Evolutionary conservation across 1,284 basidiomycete genomes (phyloP).

Genomic region (Cronartium ribicola): DNA sequence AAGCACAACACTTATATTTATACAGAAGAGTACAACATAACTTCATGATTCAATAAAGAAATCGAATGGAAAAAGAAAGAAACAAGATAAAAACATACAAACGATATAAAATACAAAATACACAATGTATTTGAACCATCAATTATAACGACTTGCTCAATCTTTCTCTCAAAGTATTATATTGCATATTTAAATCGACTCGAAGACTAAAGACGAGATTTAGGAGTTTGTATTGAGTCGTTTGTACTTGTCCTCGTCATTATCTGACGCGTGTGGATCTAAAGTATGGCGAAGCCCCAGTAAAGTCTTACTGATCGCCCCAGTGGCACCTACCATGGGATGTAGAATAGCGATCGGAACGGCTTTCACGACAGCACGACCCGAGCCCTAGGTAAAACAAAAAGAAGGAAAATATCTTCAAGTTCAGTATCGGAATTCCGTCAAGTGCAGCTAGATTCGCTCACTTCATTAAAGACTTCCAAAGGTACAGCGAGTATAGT

Average conservation of each 20-base stretch:
- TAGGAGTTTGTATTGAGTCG: neutral
- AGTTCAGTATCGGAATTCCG: neutral
- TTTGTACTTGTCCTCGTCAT: conserved; percentile 46
- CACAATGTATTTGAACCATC: too few relatives aligned
- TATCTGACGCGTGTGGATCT: conserved; percentile 46
- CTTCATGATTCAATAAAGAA: too few relatives aligned
- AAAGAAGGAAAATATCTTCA: neutral
- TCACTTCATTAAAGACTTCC: conserved; percentile 91
- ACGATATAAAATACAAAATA: too few relatives aligned
- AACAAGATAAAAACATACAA: too few relatives aligned
- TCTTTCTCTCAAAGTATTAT: too few relatives aligned
- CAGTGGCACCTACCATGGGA: conserved; percentile 93
- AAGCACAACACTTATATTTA: too few relatives aligned
- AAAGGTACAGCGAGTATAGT: conserved; percentile 97
- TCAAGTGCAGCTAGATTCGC: conserved; percentile 46
- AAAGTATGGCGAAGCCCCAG: conserved; percentile 77
- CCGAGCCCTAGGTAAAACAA: conserved; percentile 61
- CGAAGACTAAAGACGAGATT: too few relatives aligned
- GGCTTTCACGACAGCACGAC: conserved; percentile 85
- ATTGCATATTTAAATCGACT: too few relatives aligned
- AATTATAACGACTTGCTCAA: too few relatives aligned
- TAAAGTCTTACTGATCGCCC: conserved; percentile 90
- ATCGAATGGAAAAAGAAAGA: too few relatives aligned
- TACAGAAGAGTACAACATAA: too few relatives aligned
- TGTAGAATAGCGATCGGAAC: conserved; percentile 94